Percentiles rank a stretch among this genome's conserved stretches.
Evolutionary conservation across 805 yeast species (phyloP).

Genomic region (Yamadazyma takamatsuzukensis): DNA sequence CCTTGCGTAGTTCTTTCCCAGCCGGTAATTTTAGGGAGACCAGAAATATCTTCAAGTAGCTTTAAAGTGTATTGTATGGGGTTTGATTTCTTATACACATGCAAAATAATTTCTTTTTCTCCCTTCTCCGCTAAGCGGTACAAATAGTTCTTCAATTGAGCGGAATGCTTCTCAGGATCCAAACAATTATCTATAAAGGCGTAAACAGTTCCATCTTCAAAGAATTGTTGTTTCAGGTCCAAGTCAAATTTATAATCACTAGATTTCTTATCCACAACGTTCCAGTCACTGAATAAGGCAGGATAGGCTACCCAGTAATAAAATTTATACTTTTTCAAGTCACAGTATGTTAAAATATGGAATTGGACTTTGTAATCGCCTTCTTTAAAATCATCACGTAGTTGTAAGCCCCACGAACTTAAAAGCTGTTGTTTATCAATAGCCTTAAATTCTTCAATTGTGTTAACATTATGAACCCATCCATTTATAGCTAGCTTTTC

Average conservation of each 20-base stretch:
- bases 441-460: constrained; percentile 78
- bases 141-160: constrained; percentile 57
- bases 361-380: constrained; percentile 34
- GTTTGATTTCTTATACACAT: constrained; percentile 21
- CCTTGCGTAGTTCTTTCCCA: constrained; percentile 86
- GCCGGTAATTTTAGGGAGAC: constrained; percentile 53
- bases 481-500: constrained; percentile 26
- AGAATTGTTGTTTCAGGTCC: constrained; percentile 5
- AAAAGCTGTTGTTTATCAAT: constrained; percentile 61
- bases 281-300: constrained; percentile 27
- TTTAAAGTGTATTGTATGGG: constrained; percentile 17
- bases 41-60: constrained; percentile 4
- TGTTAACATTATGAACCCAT: constrained; percentile 58
- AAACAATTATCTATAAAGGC: constrained; percentile 32
- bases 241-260: not conserved
- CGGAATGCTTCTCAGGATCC: constrained; percentile 38
- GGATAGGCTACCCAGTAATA: constrained; percentile 92
- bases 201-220: constrained; percentile 12
- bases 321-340: constrained; percentile 82
- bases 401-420: constrained; percentile 30
- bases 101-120: constrained; percentile 14
- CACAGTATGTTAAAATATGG: constrained; percentile 65
- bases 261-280: not conserved
- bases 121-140: constrained; percentile 38
- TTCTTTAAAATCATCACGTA: constrained; percentile 21